Conservation (phyloP, 768 basidiomycete genomes). For the Cystobasidium ongulense region DNA sequence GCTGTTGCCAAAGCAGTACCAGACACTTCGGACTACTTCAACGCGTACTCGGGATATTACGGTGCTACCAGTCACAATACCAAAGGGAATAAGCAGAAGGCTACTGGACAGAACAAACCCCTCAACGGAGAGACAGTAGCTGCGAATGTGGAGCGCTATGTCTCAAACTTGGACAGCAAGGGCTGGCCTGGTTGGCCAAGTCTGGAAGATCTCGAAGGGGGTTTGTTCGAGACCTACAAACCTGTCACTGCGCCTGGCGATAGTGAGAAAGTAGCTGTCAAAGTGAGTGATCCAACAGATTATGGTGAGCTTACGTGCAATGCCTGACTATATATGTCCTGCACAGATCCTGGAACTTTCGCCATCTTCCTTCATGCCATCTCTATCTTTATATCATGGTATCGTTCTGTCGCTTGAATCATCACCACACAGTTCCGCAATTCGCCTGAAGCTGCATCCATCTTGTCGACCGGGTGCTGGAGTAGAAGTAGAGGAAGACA, state of each 20-base stretch:
- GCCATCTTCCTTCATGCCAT: slow-evolving; percentile 31
- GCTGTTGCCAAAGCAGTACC: background rate
- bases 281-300: slow-evolving; percentile 22
- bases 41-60: background rate
- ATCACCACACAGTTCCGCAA: background rate
- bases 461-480: slow-evolving; percentile 17
- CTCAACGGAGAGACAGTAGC: background rate
- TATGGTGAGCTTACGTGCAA: background rate
- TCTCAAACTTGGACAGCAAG: background rate
- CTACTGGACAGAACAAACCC: background rate
- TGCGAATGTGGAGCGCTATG: background rate
- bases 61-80: background rate
- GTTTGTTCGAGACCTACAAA: background rate
- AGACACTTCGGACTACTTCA: background rate
- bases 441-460: slow-evolving; percentile 36
- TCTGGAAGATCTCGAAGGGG: background rate
- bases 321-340: background rate
- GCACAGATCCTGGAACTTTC: slow-evolving; percentile 39
- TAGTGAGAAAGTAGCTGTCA: slow-evolving; percentile 30
- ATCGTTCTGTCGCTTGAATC: slow-evolving; percentile 4
- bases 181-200: slow-evolving; percentile 11
- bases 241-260: slow-evolving; percentile 11
- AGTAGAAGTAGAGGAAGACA: background rate
- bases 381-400: slow-evolving; percentile 37
- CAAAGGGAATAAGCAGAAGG: background rate